These are phyloP conservation scores for Heterobasidion occidentale DNA, from an alignment of 1,284 basidiomycete genomes.

Conservation along the genomic window DNA sequence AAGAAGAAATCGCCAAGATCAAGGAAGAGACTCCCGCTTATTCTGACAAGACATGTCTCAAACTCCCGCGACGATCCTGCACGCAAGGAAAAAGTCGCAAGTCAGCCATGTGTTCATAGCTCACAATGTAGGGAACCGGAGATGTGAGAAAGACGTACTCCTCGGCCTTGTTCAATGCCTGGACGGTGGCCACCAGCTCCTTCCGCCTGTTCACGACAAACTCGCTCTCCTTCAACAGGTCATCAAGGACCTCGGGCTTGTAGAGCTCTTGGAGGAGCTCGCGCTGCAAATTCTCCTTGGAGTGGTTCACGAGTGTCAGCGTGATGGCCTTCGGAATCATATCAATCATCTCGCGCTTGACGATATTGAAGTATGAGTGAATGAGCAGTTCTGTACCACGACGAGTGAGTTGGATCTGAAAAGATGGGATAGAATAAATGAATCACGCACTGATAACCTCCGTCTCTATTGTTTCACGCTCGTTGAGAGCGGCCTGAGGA, in stretches of 20 bases:
- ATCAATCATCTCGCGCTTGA: slow-evolving; percentile 99
- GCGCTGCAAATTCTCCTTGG: slow-evolving; percentile 89
- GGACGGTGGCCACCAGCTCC: slow-evolving; percentile 85
- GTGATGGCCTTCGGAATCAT: slow-evolving; percentile 99
- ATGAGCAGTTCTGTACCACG: slow-evolving; percentile 70
- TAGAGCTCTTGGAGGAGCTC: slow-evolving; percentile 87
- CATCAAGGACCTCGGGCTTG: slow-evolving; percentile 88
- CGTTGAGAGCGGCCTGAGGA: slow-evolving; percentile 88
- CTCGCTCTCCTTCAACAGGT: slow-evolving; percentile 89
- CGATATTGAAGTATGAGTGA: slow-evolving; percentile 92
- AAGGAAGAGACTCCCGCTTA: background rate
- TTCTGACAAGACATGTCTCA: background rate
- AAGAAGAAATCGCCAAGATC: background rate
- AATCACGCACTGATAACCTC: slow-evolving; percentile 91
- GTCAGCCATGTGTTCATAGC: background rate
- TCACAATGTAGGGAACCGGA: background rate
- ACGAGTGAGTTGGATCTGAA: background rate
- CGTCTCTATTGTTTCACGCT: slow-evolving; percentile 96
- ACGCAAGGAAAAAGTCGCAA: background rate
- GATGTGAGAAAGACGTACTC: slow-evolving; percentile 46
- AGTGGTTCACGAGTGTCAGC: slow-evolving; percentile 84
- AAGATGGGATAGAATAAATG: background rate
- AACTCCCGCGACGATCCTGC: background rate
- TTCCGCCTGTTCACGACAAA: slow-evolving; percentile 78
- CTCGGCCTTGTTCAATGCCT: slow-evolving; percentile 87